Evolutionary conservation across 2,329 filamentous ascomycete genomes (phyloP).

Genomic region (Penicillium capsulatum): DNA sequence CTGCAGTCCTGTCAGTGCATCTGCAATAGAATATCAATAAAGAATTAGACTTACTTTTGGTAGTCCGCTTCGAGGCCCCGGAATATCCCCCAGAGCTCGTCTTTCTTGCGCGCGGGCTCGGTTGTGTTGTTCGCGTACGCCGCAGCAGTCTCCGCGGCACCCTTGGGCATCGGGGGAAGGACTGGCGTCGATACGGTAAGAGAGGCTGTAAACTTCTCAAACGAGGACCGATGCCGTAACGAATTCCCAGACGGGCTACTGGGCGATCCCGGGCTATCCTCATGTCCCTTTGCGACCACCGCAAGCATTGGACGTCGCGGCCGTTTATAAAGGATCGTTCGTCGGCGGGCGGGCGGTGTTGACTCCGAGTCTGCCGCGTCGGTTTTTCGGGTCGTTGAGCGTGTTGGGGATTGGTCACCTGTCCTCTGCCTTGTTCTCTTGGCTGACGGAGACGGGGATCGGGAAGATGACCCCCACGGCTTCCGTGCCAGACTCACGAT

Average conservation of each 20-base stretch:
- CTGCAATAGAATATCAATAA: background rate
- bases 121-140: conserved; percentile 23
- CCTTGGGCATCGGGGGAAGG: conserved; percentile 47
- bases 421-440: conserved; percentile 27
- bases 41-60: conserved; percentile 52
- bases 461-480: conserved; percentile 47
- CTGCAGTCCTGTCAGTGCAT: conserved; percentile 32
- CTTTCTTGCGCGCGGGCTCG: conserved; percentile 55
- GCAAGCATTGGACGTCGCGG: conserved; percentile 40
- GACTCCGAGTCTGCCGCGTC: conserved; percentile 22
- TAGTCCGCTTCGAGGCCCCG: conserved; percentile 64
- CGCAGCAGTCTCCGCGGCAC: conserved; percentile 40
- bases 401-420: conserved; percentile 30
- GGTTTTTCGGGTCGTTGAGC: conserved; percentile 13
- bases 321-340: conserved; percentile 35
- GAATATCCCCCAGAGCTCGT: conserved; percentile 67
- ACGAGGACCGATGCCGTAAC: conserved; percentile 41
- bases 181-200: conserved; percentile 45
- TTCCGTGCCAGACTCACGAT: conserved; percentile 50
- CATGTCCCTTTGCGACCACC: conserved; percentile 35
- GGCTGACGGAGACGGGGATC: conserved; percentile 45
- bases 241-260: conserved; percentile 41
- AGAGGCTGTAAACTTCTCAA: conserved; percentile 44
- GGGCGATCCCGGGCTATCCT: conserved; percentile 33
- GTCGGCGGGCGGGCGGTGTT: conserved; percentile 24